Conservation (phyloP, 208 protist species). For the Leishmania lainsoni region DNA sequence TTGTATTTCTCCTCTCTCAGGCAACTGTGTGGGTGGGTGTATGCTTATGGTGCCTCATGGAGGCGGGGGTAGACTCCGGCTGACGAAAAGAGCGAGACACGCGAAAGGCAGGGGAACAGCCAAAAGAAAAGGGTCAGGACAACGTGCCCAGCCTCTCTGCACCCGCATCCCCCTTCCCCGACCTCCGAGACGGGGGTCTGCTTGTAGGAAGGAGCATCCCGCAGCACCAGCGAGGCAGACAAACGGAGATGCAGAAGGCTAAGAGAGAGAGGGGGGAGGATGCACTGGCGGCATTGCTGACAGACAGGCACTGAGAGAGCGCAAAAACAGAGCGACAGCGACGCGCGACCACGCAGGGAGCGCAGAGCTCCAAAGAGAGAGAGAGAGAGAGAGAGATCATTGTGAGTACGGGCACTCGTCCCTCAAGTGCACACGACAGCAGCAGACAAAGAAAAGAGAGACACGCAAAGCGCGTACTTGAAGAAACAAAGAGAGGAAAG, state of each 20-base stretch:
- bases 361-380: background rate
- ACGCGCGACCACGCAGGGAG: no score
- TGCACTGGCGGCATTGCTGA: background rate
- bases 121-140: background rate
- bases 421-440: constrained; percentile 1
- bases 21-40: background rate
- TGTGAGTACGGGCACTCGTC: background rate
- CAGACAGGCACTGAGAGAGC: background rate
- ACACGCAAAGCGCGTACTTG: background rate
- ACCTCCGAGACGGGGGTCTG: background rate
- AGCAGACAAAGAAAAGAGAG: constrained; percentile 10
- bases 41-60: background rate
- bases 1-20: background rate
- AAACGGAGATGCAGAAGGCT: background rate
- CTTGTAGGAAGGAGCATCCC: background rate
- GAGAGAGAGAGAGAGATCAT: no score
- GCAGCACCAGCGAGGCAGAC: background rate
- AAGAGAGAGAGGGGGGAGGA: background rate
- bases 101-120: background rate
- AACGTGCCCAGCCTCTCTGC: background rate
- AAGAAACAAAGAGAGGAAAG: background rate
- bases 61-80: background rate
- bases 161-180: background rate
- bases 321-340: background rate
- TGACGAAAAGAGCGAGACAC: background rate